Base-by-base conservation (phyloP, 192 early-diverging fungal genomes). In the Gonapodya prolifera region DNA sequence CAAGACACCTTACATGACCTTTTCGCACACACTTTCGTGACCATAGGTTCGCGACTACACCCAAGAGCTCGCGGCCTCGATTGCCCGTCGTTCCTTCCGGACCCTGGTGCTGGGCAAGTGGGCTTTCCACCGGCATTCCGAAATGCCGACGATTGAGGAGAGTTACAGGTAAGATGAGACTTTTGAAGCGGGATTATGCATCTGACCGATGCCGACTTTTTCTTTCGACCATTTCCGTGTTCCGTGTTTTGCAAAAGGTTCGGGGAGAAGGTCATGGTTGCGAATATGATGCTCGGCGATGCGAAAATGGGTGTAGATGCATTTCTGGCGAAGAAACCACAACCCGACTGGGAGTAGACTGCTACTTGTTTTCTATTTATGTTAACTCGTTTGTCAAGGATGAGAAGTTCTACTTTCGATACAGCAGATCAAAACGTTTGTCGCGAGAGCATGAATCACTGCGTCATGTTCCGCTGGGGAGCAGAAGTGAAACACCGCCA, bases 221-320 rank as follows among this genome's bases (percentile, higher is more conserved):
- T 32, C 32, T 18, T 29, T 2, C 71, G 8, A 32, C 71, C 18
- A 2, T 32, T 29, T 73, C 18, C 18, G 32, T 32, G 32, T 8
- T 30, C 32, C 71, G 71, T 30, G 32, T 2, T 29, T 29, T 32
- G 29, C 71, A 32, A 61, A 8, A 61, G 28, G 71, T 73, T 30
- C 71, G 71, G 8, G 8, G 18, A 18, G 31, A 18, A 32, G 8
- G 71, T 73, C 28, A 73, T 73, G 71, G 71, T 73, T 8, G 71
- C 18, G 18, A 73, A 73, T 29, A 73, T 73, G 71, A 73, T 73
- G 71, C 71, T 73, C 8, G 18, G 71, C 8, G 71, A 32, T 29
- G 71, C 71, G 71, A 73, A 73, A 32, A 32, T 30, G 18, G 71
- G 71, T 29, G 71, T 73, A 29, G 71, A 73, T 29, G 71, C 28